Percentiles rank a stretch among this genome's conserved stretches.
Evolutionary conservation across 768 basidiomycete species (phyloP).

Genomic region (Boletus insuetus): DNA sequence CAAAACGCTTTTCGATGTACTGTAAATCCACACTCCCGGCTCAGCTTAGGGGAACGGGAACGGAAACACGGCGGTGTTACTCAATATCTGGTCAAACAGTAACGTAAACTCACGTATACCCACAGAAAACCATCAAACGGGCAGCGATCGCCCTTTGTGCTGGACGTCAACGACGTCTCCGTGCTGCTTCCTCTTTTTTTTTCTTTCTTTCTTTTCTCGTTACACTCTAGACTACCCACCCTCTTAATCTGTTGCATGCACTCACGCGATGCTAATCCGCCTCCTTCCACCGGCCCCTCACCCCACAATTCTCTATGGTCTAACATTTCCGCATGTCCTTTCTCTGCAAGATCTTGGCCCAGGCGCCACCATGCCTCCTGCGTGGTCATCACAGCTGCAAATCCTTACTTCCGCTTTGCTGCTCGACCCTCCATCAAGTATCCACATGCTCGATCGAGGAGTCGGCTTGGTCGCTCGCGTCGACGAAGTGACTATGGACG

Average conservation of each 20-base stretch:
- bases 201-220: not conserved
- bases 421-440: conserved; percentile 47
- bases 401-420: conserved; percentile 47
- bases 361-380: conserved; percentile 37
- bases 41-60: not conserved
- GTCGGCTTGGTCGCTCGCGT: conserved; percentile 55
- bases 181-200: conserved; percentile 1
- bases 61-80: not conserved
- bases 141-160: conserved; percentile 18
- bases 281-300: conserved; percentile 44
- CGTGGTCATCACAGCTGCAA: conserved; percentile 56
- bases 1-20: not conserved
- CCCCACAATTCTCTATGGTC: conserved; percentile 57
- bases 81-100: conserved; percentile 14
- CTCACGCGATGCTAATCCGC: conserved; percentile 52
- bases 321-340: conserved; percentile 47
- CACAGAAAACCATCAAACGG: conserved; percentile 28
- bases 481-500: conserved; percentile 61
- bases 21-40: not conserved
- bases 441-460: conserved; percentile 61
- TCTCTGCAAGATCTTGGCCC: conserved; percentile 35
- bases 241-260: conserved; percentile 22
- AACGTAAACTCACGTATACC: conserved; percentile 33
- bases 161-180: conserved; percentile 31
- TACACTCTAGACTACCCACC: conserved; percentile 25